Percentiles rank a stretch among this genome's conserved stretches.
These are phyloP conservation scores for Phytophthora uliginosa DNA, from an alignment of 352 stramenopile genomes.

Conservation along the genomic window DNA sequence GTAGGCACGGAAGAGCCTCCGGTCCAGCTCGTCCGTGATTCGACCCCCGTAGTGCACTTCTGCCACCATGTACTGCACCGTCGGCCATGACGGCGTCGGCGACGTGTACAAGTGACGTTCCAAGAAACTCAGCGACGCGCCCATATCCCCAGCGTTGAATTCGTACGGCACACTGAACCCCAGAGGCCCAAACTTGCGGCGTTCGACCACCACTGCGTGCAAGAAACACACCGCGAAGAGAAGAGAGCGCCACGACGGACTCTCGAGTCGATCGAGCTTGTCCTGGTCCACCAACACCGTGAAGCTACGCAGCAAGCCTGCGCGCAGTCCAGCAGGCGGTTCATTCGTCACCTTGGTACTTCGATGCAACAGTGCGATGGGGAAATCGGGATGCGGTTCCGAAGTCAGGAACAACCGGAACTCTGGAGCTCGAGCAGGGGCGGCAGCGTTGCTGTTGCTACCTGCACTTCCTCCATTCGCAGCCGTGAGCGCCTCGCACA, in stretches of 20 bases:
- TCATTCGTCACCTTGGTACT: slow-evolving; percentile 87
- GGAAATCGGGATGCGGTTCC: slow-evolving; percentile 71
- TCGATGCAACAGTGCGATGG: slow-evolving; percentile 71
- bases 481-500: slow-evolving; percentile 61
- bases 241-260: slow-evolving; percentile 62
- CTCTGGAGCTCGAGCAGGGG: slow-evolving; percentile 35
- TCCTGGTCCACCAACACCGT: slow-evolving; percentile 85
- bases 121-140: slow-evolving; percentile 71
- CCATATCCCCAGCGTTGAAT: slow-evolving; percentile 82
- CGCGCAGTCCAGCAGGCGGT: slow-evolving; percentile 73
- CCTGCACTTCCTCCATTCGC: slow-evolving; percentile 23
- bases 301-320: slow-evolving; percentile 75
- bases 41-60: slow-evolving; percentile 87
- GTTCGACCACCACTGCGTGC: slow-evolving; percentile 81
- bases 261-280: slow-evolving; percentile 83
- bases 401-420: slow-evolving; percentile 86
- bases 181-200: slow-evolving; percentile 80
- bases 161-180: slow-evolving; percentile 85
- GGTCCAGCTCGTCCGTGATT: slow-evolving; percentile 86
- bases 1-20: slow-evolving; percentile 78
- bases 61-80: slow-evolving; percentile 86
- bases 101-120: slow-evolving; percentile 80
- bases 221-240: slow-evolving; percentile 85
- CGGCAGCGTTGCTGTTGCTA: slow-evolving; percentile 9
- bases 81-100: slow-evolving; percentile 64